Evolutionary conservation across 73 alveolate species (phyloP), one percentile per base, ranked within the genome.

Genomic region (Stentor roeselii): DNA sequence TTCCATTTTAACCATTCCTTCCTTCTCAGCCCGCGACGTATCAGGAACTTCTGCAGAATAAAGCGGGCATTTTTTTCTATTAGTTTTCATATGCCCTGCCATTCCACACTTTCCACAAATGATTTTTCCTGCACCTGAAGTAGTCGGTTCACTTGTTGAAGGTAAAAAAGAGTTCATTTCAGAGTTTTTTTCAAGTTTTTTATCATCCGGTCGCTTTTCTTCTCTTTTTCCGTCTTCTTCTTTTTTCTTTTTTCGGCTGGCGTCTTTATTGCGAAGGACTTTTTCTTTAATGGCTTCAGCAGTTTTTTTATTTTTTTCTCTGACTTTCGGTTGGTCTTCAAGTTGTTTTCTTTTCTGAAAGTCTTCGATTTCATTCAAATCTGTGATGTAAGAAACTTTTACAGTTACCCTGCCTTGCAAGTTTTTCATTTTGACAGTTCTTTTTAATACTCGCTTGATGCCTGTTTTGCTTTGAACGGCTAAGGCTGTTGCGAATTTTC

Each of bases 171-270:
- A 14, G 36, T 40, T 83, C 41, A 11, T 4, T n/a, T 83, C 60
- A 37, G 11, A 41, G 11, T 60, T 34, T 58, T 39, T 75, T 21
- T 83, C 84, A 3, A 35, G 21, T 35, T 83, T 83, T 83, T 80
- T 90, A 84, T 87, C 86, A 86, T 87, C 83, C 75, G 78, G 82
- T 80, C 82, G 75, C 78, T 83, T 90, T 60, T 76, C 59, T 86
- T 74, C 77, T 86, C 21, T 83, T 41, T 75, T 59, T 75, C 30
- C 87, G 60, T 59, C 82, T 14, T 59, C 75, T 67, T 67, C 37
- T 34, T 67, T 67, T 32, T 67, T 67, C 37, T 67, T 67, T 32
- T 67, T 67, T 2, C 37, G 21, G 15, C 27, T 21, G 37, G n/a
- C 42, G 42, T 67, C 80, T 21, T 36, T 21, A 21, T 27, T 32